Base-by-base conservation (phyloP, 2,329 filamentous ascomycete genomes). In the Colletotrichum limetticola region DNA sequence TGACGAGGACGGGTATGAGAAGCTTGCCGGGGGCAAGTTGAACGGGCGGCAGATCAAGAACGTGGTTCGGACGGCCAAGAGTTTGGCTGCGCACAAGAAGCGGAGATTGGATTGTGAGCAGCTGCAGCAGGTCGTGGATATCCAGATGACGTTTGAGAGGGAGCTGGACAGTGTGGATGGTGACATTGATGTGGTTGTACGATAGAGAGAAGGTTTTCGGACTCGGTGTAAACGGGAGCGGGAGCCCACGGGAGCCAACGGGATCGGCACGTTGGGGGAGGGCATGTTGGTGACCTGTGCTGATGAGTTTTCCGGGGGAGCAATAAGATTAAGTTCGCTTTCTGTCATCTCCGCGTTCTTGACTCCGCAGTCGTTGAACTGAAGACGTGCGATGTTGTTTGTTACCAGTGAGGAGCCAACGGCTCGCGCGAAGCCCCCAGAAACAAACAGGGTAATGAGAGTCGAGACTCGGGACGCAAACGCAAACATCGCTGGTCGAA, bases 11-110 rank as follows among this genome's bases (percentile, higher is more conserved):
- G 70, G 70, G 32, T 91, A 91, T 74, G 89, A 91, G 60, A 81
- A 84, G 53, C 85, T 97, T 24, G 90, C 92, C 1, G 88, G 91
- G 64, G 90, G 93, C 78, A 91, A 91, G 49, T 86, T 90, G 71
- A 90, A 90, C 72, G 88, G 88, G 12, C 84, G 88, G 22, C 86
- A 95, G 89, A 97, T 97, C 86, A 97, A 97, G 86, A 97, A 97
- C 80, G 92, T 93, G 12, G 92, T 97, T 61, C 90, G 93, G 68
- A 95, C 94, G 0, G 94, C 94, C 2, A 94, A 97, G 82, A 93
- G 93, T 0, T 87, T 98, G 19, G 94, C 95, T 1, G 88, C 96
- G 57, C 93, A 94, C 75, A 93, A 95, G 80, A 70, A 70, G 55
- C 53, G 70, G 24, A 59, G 46, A 49, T 32, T 72, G 59, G 70